Conservation (phyloP, 495 filamentous ascomycete genomes). For the Margaritispora aquatica region DNA sequence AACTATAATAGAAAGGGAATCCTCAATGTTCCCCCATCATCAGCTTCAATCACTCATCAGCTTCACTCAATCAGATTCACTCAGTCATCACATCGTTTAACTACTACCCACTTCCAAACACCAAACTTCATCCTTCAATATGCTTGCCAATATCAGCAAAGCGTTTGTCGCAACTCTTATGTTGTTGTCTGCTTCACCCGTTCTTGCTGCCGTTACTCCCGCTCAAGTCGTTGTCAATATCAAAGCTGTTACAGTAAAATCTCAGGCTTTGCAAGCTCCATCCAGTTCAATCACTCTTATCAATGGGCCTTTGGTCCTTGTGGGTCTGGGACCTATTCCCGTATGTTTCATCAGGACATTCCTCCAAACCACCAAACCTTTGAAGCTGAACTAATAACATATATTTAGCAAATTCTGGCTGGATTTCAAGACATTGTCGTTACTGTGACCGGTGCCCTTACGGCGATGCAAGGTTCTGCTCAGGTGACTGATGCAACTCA, state of each 20-base stretch:
- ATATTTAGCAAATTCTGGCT: conserved; percentile 12
- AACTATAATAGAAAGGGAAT: too few species aligned
- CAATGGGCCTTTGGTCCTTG: conserved; percentile 22
- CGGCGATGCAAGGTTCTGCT: not conserved
- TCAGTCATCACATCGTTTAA: too few species aligned
- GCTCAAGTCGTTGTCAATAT: not conserved
- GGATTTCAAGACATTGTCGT: conserved; percentile 21
- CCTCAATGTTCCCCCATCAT: too few species aligned
- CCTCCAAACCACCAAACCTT: not conserved
- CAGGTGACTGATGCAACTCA: not conserved
- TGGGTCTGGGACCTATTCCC: conserved; percentile 27
- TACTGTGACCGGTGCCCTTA: conserved; percentile 11
- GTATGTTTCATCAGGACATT: conserved; percentile 4
- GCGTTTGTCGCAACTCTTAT: too few species aligned
- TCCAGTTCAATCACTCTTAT: conserved; percentile 25
- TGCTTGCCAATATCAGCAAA: too few species aligned
- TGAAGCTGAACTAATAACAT: not conserved
- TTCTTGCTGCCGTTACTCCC: not conserved
- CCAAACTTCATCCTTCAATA: too few species aligned
- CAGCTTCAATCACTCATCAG: too few species aligned
- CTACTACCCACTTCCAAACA: too few species aligned
- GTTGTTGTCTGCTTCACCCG: too few species aligned
- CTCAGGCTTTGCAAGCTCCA: conserved; percentile 21
- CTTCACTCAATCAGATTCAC: too few species aligned
- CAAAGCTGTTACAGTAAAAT: conserved; percentile 6